phyloP scores from a whole-genome alignment of 2,329 filamentous ascomycete genomes.

The Fusarium chlamydosporum region DNA sequence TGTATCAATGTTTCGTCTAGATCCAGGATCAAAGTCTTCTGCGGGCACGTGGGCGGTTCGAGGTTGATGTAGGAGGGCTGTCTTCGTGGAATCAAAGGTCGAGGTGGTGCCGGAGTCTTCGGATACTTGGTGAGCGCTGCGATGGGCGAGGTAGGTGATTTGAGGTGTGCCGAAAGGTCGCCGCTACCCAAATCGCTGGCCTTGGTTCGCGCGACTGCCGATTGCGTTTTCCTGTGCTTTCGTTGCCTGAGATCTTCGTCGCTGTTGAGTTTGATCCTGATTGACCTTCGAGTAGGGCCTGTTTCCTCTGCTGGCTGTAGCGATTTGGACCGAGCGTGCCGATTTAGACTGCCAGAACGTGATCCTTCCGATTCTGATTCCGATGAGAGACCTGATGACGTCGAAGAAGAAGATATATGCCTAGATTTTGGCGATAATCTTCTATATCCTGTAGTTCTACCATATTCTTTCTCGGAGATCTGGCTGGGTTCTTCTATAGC shows the following conservation, averaged over 20 bases:
- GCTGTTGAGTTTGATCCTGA: constrained; percentile 89
- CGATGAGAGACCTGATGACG: constrained; percentile 77
- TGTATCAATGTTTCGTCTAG: constrained; percentile 98
- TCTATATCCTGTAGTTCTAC: constrained; percentile 51
- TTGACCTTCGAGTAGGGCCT: constrained; percentile 78
- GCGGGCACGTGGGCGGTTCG: constrained; percentile 70
- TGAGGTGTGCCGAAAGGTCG: constrained; percentile 83
- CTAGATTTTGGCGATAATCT: constrained; percentile 49
- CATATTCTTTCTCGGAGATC: constrained; percentile 50
- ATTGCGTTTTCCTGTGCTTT: constrained; percentile 75
- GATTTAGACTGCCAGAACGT: constrained; percentile 49
- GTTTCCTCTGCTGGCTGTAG: constrained; percentile 72
- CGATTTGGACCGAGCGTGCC: constrained; percentile 76
- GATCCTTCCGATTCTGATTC: constrained; percentile 76
- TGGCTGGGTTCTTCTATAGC: constrained; percentile 50
- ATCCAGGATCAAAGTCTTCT: constrained; percentile 96
- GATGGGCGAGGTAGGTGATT: constrained; percentile 90
- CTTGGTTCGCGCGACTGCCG: constrained; percentile 61
- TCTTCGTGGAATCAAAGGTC: constrained; percentile 88
- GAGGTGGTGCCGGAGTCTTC: constrained; percentile 87
- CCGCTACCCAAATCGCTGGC: constrained; percentile 57
- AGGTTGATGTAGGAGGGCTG: constrained; percentile 87
- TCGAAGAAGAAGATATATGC: constrained; percentile 56
- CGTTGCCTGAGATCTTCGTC: constrained; percentile 81
- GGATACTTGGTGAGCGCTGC: constrained; percentile 89